Percentiles rank a stretch among this genome's conserved stretches.
Evolutionary conservation across 345 rosid species (phyloP).

Genomic region (Crucihimalaya himalaica): DNA sequence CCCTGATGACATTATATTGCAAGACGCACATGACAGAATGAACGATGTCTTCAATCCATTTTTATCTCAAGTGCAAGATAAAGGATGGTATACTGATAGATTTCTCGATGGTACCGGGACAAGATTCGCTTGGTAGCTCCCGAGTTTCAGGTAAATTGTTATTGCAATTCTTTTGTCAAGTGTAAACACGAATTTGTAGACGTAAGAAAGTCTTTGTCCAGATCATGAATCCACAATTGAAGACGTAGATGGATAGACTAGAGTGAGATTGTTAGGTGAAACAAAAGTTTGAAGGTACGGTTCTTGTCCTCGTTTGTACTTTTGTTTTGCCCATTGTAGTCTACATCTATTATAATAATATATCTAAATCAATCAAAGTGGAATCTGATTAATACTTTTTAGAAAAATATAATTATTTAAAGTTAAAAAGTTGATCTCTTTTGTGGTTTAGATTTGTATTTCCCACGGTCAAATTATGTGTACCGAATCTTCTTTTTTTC

Average conservation of each 20-base stretch:
- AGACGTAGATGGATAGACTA: slow-evolving; percentile 9
- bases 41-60: slow-evolving; percentile 53
- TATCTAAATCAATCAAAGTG: slow-evolving; percentile 7
- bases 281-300: slow-evolving; percentile 35
- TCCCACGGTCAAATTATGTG: slow-evolving; percentile 37
- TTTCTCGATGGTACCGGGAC: slow-evolving; percentile 83
- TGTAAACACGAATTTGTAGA: slow-evolving; percentile 18
- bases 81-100: slow-evolving; percentile 94
- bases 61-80: slow-evolving; percentile 61
- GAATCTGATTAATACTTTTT: slow-evolving; percentile 32
- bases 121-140: slow-evolving; percentile 63
- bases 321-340: slow-evolving; percentile 11
- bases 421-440: neutral
- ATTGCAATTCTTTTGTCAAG: neutral
- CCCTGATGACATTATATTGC: slow-evolving; percentile 42
- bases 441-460: neutral
- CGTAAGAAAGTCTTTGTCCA: slow-evolving; percentile 16
- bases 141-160: slow-evolving; percentile 10
- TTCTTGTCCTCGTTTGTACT: slow-evolving; percentile 36
- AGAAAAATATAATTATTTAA: neutral
- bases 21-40: slow-evolving; percentile 72
- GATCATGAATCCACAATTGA: slow-evolving; percentile 26
- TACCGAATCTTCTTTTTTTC: slow-evolving; percentile 11
- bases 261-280: slow-evolving; percentile 35
- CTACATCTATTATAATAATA: slow-evolving; percentile 15